Conservation (phyloP, 208 protist genomes). For the Wallacemonas collosoma region DNA sequence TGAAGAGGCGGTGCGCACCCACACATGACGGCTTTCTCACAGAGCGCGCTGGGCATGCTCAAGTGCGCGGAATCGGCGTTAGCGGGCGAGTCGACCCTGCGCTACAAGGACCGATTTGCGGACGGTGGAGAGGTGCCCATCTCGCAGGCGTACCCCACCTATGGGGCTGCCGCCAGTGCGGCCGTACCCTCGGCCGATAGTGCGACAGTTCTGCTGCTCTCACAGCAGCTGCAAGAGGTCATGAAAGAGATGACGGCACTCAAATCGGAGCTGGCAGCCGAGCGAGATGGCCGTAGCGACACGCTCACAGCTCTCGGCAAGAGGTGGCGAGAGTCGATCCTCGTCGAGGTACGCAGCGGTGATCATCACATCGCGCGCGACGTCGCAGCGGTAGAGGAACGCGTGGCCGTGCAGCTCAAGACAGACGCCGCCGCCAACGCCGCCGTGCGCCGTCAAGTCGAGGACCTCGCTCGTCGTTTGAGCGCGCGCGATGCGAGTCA, state of each 20-base stretch:
- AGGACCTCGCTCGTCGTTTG: slow-evolving; percentile 41
- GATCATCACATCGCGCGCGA: slow-evolving; percentile 50
- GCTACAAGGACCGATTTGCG: not conserved
- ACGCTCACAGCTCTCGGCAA: slow-evolving; percentile 53
- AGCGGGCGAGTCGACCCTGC: slow-evolving; percentile 16
- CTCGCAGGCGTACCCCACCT: not conserved
- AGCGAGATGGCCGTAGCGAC: slow-evolving; percentile 66
- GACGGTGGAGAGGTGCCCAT: slow-evolving; percentile 1
- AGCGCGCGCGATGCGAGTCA: slow-evolving; percentile 43
- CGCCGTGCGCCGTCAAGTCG: slow-evolving; percentile 53
- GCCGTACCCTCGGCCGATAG: not conserved
- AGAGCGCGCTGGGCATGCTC: slow-evolving; percentile 60
- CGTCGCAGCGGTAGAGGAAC: slow-evolving; percentile 49
- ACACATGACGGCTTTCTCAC: slow-evolving; percentile 61
- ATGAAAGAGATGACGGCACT: slow-evolving; percentile 65
- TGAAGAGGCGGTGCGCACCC: too few species aligned
- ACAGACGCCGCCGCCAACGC: slow-evolving; percentile 35
- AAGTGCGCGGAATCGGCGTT: slow-evolving; percentile 69
- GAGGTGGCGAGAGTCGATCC: slow-evolving; percentile 77
- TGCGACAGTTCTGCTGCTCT: slow-evolving; percentile 36
- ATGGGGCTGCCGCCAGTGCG: not conserved
- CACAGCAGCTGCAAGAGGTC: slow-evolving; percentile 56
- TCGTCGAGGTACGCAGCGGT: slow-evolving; percentile 65
- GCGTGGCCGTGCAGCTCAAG: slow-evolving; percentile 34
- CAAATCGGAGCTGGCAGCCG: slow-evolving; percentile 54